Conservation (phyloP, 2,329 filamentous ascomycete genomes). For the Scytalidium lignicola region DNA sequence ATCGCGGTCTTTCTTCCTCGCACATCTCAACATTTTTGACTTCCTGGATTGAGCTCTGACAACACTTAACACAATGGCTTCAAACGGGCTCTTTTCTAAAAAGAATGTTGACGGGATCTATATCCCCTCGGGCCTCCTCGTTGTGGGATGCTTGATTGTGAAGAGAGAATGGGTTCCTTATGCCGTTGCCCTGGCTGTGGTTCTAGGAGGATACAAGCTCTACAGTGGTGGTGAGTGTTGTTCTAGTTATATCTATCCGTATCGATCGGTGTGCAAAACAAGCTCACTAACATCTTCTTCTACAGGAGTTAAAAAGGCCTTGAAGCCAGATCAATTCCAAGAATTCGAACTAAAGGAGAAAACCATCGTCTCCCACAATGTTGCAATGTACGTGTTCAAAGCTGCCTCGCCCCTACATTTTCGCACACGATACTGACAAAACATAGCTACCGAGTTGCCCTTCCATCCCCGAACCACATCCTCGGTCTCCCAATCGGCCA, state of each 20-base stretch:
- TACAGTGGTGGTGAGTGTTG: slow-evolving; percentile 58
- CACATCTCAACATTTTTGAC: too few relatives aligned
- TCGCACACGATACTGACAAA: slow-evolving; percentile 4
- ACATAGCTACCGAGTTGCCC: slow-evolving; percentile 82
- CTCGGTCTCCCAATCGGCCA: slow-evolving; percentile 97
- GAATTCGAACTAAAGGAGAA: slow-evolving; percentile 92
- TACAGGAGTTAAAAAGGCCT: slow-evolving; percentile 69
- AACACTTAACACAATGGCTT: background rate
- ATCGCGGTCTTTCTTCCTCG: background rate
- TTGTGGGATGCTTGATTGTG: slow-evolving; percentile 70
- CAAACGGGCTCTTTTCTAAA: slow-evolving; percentile 43
- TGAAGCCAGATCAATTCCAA: slow-evolving; percentile 85
- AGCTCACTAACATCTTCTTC: slow-evolving; percentile 7
- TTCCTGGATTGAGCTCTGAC: too few relatives aligned
- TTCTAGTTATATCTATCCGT: too few relatives aligned
- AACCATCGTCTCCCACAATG: slow-evolving; percentile 95
- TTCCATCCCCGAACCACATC: slow-evolving; percentile 72
- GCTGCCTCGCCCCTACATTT: slow-evolving; percentile 4
- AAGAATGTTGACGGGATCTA: slow-evolving; percentile 76
- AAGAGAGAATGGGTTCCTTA: slow-evolving; percentile 74
- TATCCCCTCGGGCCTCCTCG: slow-evolving; percentile 72
- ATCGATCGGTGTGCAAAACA: too few relatives aligned
- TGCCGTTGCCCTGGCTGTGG: slow-evolving; percentile 60
- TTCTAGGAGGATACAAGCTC: slow-evolving; percentile 67
- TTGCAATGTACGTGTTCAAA: slow-evolving; percentile 66